A percentile compares a stretch with the other conserved stretches of the same genome.
Evolutionary conservation across 2,329 filamentous ascomycete genomes (phyloP).

Genomic region (Pyrenophora teres): DNA sequence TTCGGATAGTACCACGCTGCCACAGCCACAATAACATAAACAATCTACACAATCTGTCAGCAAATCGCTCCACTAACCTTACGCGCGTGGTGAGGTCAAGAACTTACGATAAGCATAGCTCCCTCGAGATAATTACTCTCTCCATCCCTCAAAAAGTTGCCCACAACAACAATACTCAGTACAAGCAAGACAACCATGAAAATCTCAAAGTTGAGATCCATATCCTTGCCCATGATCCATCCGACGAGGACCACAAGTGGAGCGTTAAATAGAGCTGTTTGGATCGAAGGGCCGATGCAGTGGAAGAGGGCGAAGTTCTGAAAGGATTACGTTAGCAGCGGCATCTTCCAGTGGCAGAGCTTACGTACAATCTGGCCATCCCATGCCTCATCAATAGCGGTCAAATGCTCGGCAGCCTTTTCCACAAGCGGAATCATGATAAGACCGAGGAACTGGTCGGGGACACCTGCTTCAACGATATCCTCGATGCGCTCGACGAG

Average conservation of each 20-base stretch:
- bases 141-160: slow-evolving; percentile 83
- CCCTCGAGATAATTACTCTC: slow-evolving; percentile 93
- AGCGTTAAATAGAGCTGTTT: slow-evolving; percentile 86
- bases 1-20: slow-evolving; percentile 66
- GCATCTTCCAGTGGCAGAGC: not conserved
- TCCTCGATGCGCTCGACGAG: slow-evolving; percentile 74
- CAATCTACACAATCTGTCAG: slow-evolving; percentile 48
- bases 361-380: slow-evolving; percentile 67
- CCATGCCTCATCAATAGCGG: slow-evolving; percentile 82
- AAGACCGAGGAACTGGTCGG: slow-evolving; percentile 64
- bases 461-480: slow-evolving; percentile 59
- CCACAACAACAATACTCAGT: slow-evolving; percentile 82
- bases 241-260: slow-evolving; percentile 82
- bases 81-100: not conserved
- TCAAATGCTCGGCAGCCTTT: slow-evolving; percentile 84
- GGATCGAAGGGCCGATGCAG: slow-evolving; percentile 83
- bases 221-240: slow-evolving; percentile 72
- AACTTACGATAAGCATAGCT: slow-evolving; percentile 66
- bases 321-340: slow-evolving; percentile 3
- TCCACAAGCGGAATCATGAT: slow-evolving; percentile 83
- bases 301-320: slow-evolving; percentile 81
- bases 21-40: slow-evolving; percentile 67
- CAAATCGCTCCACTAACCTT: not conserved
- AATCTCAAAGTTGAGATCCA: slow-evolving; percentile 84
- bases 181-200: slow-evolving; percentile 85